phyloP scores from a whole-genome alignment of 1,284 basidiomycete species.

The Pascua sp. region DNA sequence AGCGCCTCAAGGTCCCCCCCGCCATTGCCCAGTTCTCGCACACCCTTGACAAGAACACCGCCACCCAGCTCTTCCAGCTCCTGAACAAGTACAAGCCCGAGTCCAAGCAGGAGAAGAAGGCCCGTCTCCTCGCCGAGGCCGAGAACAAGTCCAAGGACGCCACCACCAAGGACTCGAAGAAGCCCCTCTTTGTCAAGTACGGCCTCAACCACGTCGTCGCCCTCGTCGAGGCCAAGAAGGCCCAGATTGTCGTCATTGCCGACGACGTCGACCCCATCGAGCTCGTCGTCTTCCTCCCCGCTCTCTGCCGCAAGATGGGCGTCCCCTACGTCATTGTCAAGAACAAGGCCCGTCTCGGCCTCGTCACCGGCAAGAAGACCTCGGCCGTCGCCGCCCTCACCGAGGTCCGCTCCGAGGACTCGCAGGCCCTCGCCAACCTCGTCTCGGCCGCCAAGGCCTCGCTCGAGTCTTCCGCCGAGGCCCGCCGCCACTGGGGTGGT shows the following conservation, averaged over 20 bases:
- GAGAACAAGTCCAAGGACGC: conserved; percentile 59
- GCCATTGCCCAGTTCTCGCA: conserved; percentile 97
- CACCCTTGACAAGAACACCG: conserved; percentile 99
- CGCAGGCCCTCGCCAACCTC: conserved; percentile 86
- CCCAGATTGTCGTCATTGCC: conserved; percentile 90
- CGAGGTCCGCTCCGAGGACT: conserved; percentile 92
- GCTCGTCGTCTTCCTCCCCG: conserved; percentile 95
- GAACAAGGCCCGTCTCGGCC: conserved; percentile 89
- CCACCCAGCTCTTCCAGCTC: conserved; percentile 95
- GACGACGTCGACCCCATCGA: conserved; percentile 99
- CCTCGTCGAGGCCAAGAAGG: conserved; percentile 96
- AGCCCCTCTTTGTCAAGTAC: conserved; percentile 93
- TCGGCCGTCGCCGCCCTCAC: conserved; percentile 85
- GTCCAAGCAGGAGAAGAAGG: conserved; percentile 94
- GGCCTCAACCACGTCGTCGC: conserved; percentile 96
- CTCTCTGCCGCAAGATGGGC: conserved; percentile 98
- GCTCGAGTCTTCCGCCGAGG: conserved; percentile 93
- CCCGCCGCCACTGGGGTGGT: conserved; percentile 91
- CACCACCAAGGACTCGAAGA: conserved; percentile 67
- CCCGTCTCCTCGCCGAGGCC: conserved; percentile 78
- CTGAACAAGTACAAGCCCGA: conserved; percentile 77
- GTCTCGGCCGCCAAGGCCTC: conserved; percentile 93
- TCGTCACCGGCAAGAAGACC: conserved; percentile 75
- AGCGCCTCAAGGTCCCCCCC: conserved; percentile 97
- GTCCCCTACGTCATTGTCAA: conserved; percentile 96